phyloP scores from a whole-genome alignment of 192 early-diverging fungal genomes.

The Podila minutissima region DNA sequence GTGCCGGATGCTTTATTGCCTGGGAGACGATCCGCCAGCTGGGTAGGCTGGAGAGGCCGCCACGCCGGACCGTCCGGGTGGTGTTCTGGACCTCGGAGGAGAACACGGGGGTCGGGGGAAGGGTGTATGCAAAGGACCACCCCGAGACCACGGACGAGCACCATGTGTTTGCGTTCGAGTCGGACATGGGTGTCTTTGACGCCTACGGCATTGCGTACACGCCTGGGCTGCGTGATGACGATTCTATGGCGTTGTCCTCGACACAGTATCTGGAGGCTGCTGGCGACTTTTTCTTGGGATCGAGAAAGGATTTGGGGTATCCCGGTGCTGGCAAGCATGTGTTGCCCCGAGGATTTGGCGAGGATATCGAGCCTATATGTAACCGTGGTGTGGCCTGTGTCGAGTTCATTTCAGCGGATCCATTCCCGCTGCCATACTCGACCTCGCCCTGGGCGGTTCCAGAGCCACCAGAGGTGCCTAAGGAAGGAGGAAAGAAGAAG shows the following conservation, averaged over 20 bases:
- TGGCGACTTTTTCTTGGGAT: slow-evolving; percentile 39
- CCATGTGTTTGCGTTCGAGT: slow-evolving; percentile 66
- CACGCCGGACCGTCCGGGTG: slow-evolving; percentile 61
- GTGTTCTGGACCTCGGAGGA: slow-evolving; percentile 72
- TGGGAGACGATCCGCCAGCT: slow-evolving; percentile 52
- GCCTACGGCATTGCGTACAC: slow-evolving; percentile 63
- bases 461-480: slow-evolving; percentile 14
- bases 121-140: slow-evolving; percentile 52
- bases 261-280: slow-evolving; percentile 13
- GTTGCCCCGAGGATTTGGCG: slow-evolving; percentile 49
- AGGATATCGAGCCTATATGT: slow-evolving; percentile 62
- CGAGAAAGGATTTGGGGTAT: slow-evolving; percentile 44
- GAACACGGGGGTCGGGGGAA: slow-evolving; percentile 57
- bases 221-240: slow-evolving; percentile 6
- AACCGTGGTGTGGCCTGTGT: slow-evolving; percentile 63
- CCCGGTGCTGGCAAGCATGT: slow-evolving; percentile 56
- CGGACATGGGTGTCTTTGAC: slow-evolving; percentile 68
- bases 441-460: slow-evolving; percentile 23
- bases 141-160: slow-evolving; percentile 28
- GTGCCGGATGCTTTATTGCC: slow-evolving; percentile 61
- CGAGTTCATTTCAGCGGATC: slow-evolving; percentile 52
- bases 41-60: slow-evolving; percentile 23
- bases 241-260: neutral
- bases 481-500: neutral
- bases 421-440: slow-evolving; percentile 51